These are phyloP conservation scores for Metschnikowia colocasiae DNA, from an alignment of 805 yeast genomes.

Conservation along the genomic window DNA sequence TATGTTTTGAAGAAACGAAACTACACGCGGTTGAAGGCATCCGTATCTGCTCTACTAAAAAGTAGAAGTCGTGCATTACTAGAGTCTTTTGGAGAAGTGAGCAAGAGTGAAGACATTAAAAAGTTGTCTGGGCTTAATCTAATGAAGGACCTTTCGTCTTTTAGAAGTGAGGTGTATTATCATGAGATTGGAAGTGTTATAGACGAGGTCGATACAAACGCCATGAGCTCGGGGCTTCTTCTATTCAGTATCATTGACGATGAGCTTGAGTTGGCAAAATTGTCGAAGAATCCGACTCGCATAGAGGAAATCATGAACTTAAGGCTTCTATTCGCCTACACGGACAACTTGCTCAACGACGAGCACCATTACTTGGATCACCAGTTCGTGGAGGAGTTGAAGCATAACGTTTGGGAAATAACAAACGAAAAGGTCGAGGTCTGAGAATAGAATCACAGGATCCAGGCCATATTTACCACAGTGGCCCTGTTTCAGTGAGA, in stretches of 20 bases:
- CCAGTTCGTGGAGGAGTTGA: constrained; percentile 52
- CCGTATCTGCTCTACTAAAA: constrained; percentile 32
- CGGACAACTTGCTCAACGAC: constrained; percentile 40
- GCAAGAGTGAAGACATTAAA: constrained; percentile 25
- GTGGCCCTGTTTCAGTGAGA: background rate
- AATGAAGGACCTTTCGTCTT: constrained; percentile 21
- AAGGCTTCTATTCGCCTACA: constrained; percentile 56
- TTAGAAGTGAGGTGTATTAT: constrained; percentile 31
- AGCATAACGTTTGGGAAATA: constrained; percentile 38
- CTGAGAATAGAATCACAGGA: background rate
- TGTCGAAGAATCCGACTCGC: constrained; percentile 39
- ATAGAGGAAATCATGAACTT: constrained; percentile 63
- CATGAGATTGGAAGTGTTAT: constrained; percentile 23
- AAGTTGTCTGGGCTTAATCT: constrained; percentile 23
- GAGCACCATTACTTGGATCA: constrained; percentile 44
- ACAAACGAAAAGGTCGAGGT: background rate
- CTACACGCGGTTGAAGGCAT: constrained; percentile 34
- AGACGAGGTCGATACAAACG: constrained; percentile 16
- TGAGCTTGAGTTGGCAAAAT: constrained; percentile 46
- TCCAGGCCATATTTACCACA: background rate
- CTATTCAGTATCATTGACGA: constrained; percentile 48
- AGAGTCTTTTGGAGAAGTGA: constrained; percentile 22
- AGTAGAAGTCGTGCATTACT: constrained; percentile 32
- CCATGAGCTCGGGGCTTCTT: constrained; percentile 34
- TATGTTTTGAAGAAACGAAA: constrained; percentile 49